Evolutionary conservation across 345 rosid genomes (phyloP).

Genomic region (Capsella bursapastoris): DNA sequence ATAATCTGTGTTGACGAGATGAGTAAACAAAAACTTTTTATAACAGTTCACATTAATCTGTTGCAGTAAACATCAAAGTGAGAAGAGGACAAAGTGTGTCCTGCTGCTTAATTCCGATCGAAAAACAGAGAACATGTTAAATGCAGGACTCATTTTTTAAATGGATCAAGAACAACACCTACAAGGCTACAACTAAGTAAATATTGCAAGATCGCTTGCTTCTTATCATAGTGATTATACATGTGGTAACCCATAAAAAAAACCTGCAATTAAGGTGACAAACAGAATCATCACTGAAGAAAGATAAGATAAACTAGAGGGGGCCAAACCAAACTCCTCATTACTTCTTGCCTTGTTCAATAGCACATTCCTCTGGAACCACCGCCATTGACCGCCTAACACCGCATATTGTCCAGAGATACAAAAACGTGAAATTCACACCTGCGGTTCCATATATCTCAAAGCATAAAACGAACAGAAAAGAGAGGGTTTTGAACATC

Average conservation of each 20-base stretch:
- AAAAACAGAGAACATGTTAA: conserved; percentile 6
- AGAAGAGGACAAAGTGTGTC: conserved; percentile 41
- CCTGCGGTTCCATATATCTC: conserved; percentile 40
- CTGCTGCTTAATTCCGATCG: conserved; percentile 9
- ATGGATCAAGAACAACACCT: background rate
- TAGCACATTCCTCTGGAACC: conserved; percentile 64
- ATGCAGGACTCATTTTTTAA: background rate
- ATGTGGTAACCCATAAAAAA: conserved; percentile 46
- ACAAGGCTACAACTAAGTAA: background rate
- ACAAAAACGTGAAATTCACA: conserved; percentile 53
- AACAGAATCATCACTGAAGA: conserved; percentile 6
- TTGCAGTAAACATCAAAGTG: conserved; percentile 30
- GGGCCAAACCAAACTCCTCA: conserved; percentile 1
- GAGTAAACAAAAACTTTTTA: conserved; percentile 6
- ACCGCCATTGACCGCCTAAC: conserved; percentile 66
- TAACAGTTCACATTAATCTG: conserved; percentile 15
- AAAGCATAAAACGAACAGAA: conserved; percentile 48
- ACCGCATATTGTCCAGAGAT: conserved; percentile 65
- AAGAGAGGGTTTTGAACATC: conserved; percentile 40
- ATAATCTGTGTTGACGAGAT: conserved; percentile 29
- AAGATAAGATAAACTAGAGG: background rate
- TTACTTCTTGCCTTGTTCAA: conserved; percentile 60
- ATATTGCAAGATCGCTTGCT: conserved; percentile 2
- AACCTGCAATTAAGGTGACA: conserved; percentile 45
- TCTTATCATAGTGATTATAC: conserved; percentile 46